A percentile compares a stretch with the other conserved stretches of the same genome.
Evolutionary conservation across 2,329 filamentous ascomycete genomes (phyloP).

Genomic region (Aspergillus ochraceus): DNA sequence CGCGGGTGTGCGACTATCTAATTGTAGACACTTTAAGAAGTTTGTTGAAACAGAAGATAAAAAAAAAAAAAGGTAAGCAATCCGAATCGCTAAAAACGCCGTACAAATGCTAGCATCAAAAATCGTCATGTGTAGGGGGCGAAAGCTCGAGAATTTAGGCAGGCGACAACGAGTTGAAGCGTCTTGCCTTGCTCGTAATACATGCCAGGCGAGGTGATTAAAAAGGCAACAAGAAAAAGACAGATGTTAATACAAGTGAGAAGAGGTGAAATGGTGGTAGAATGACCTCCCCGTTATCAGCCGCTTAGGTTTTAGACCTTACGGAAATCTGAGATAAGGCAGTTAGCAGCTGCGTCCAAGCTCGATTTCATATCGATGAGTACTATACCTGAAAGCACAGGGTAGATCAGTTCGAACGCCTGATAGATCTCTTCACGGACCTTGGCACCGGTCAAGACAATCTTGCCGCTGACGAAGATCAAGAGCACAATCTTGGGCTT

Average conservation of each 20-base stretch:
- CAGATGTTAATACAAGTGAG: slow-evolving; percentile 29
- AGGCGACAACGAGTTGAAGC: slow-evolving; percentile 13
- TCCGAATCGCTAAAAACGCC: slow-evolving; percentile 46
- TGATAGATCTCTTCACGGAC: slow-evolving; percentile 98
- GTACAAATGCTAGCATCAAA: slow-evolving; percentile 44
- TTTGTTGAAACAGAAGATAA: slow-evolving; percentile 15
- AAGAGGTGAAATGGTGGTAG: slow-evolving; percentile 18
- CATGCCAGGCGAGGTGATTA: slow-evolving; percentile 11
- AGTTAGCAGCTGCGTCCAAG: slow-evolving; percentile 20
- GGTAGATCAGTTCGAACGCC: slow-evolving; percentile 96
- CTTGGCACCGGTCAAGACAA: slow-evolving; percentile 95
- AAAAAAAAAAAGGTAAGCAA: slow-evolving; percentile 12
- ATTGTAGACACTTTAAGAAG: slow-evolving; percentile 31
- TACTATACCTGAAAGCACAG: slow-evolving; percentile 78
- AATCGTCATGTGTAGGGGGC: slow-evolving; percentile 31
- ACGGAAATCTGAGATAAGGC: slow-evolving; percentile 56
- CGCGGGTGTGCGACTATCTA: slow-evolving; percentile 44
- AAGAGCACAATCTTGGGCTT: slow-evolving; percentile 98
- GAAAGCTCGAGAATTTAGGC: slow-evolving; percentile 18
- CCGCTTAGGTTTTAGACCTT: slow-evolving; percentile 51
- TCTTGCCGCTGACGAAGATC: slow-evolving; percentile 98
- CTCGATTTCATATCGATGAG: neutral
- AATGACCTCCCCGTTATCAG: slow-evolving; percentile 19
- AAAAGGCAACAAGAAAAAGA: slow-evolving; percentile 10
- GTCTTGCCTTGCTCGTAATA: slow-evolving; percentile 18